Evolutionary conservation across 306 rosid genomes (phyloP), one percentile per base, ranked within the genome.

Genomic region (Glycyrrhiza uralensis): DNA sequence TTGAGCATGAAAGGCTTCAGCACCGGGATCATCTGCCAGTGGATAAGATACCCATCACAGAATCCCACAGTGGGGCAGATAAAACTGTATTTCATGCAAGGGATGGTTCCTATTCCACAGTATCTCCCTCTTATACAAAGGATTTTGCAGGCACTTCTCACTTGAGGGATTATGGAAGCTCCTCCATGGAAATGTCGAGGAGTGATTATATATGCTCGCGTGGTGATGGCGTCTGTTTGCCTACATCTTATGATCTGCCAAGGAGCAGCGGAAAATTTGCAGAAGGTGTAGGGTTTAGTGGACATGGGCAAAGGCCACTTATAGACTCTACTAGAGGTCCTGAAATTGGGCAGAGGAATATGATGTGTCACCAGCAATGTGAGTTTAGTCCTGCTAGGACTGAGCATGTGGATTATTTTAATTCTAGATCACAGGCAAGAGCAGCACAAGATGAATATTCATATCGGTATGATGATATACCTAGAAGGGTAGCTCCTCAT

Each of bases 401-500:
- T 22, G 88, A 85, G 69, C 80, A 69, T 29, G 67, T 46, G 29
- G 84, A 82, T 59, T 87, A 83, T 80, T 20, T 66, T 61, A 83
- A 54, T 66, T 64, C 85, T 17, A 86, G 81, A 74, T 77, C 74
- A 44, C 85, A 60, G 28, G 84, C 35, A 29, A 67, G 67, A 84
- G 81, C 78, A 47, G 61, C 63, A 24, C 87, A 76, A 15, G 84
- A 80, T 77, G 88, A 88, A 44, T 75, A 13, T 67, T 84, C 47
- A 74, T 77, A 80, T 85, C 79, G 78, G 23, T 83, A 72, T 68
- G 94, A 86, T 74, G 90, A 80, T 55, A 59, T 72, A 11, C 87
- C 76, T 45, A 83, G 87, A 86, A 84, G 78, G 83, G 61, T 75
- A 35, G 87, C 79, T 77, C 82, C 89, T 77, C 85, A 12, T 66